Percentiles rank a stretch among this genome's conserved stretches.
Conservation (phyloP, 179 eudicot species). For the Sideroxylon spinosum region DNA sequence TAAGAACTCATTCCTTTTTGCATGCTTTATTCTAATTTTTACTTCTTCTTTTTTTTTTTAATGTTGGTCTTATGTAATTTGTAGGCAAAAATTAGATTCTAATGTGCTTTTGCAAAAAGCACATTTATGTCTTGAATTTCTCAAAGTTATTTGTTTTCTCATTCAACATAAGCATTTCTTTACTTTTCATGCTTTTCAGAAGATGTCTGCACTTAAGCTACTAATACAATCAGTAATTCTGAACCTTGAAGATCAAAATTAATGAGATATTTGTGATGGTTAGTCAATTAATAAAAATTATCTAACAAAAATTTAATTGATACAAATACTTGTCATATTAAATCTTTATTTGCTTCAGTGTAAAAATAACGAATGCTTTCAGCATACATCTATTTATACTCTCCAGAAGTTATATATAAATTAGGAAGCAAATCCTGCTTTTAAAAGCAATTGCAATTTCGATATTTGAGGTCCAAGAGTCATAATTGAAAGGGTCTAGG, state of each 20-base stretch:
- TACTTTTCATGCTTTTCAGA: not conserved
- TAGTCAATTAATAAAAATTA: not conserved
- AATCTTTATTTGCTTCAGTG: too few relatives aligned
- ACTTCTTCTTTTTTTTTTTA: not conserved
- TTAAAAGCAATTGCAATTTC: too few relatives aligned
- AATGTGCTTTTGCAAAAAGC: not conserved
- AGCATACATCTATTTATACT: too few relatives aligned
- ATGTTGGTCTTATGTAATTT: not conserved
- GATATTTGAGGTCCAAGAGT: too few relatives aligned
- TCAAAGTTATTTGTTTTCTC: not conserved
- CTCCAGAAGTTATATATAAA: too few relatives aligned
- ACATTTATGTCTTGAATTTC: not conserved
- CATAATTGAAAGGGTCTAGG: too few relatives aligned
- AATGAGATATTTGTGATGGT: not conserved
- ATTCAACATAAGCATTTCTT: not conserved
- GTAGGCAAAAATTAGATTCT: not conserved
- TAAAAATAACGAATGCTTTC: too few relatives aligned
- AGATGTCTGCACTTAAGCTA: not conserved
- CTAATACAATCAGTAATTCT: not conserved
- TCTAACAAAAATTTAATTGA: not conserved
- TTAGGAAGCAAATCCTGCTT: too few relatives aligned
- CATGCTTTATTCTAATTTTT: too few relatives aligned
- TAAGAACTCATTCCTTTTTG: too few relatives aligned
- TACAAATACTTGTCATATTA: too few relatives aligned
- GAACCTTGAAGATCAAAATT: not conserved